Conservation (phyloP, 2,329 filamentous ascomycete species). For the Phoma sp. region DNA sequence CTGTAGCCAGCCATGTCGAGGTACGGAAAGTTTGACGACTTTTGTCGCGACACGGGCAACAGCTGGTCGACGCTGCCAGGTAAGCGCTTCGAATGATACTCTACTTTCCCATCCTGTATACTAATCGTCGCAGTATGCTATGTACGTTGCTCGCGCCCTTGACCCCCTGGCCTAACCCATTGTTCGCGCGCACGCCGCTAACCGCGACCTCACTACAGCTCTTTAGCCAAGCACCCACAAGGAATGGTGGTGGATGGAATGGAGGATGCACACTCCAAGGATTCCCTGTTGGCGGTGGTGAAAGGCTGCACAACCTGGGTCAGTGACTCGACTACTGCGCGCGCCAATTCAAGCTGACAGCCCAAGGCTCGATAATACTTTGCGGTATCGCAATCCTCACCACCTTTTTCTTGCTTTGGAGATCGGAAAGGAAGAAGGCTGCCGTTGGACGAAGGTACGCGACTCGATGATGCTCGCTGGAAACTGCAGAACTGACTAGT, state of each 20-base stretch:
- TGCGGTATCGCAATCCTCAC: constrained; percentile 76
- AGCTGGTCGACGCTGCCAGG: constrained; percentile 49
- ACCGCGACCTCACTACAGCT: constrained; percentile 59
- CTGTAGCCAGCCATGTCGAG: constrained; percentile 38
- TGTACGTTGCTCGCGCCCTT: constrained; percentile 43
- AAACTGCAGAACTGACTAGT: constrained; percentile 28
- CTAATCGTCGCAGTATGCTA: constrained; percentile 54
- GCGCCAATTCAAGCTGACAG: constrained; percentile 33
- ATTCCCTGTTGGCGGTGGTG: constrained; percentile 70
- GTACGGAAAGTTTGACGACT: constrained; percentile 52
- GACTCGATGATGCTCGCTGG: neutral
- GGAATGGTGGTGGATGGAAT: constrained; percentile 63
- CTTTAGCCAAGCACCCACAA: constrained; percentile 65
- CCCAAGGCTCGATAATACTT: constrained; percentile 82
- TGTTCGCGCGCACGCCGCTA: constrained; percentile 32
- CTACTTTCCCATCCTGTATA: constrained; percentile 21
- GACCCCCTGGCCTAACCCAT: constrained; percentile 14
- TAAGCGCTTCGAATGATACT: constrained; percentile 23
- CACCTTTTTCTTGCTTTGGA: constrained; percentile 72
- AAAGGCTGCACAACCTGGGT: constrained; percentile 83
- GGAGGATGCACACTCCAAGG: constrained; percentile 77
- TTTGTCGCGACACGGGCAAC: constrained; percentile 58
- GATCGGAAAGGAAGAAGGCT: constrained; percentile 87
- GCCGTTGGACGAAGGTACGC: constrained; percentile 82
- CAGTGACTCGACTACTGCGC: constrained; percentile 43